A percentile compares a stretch with the other conserved stretches of the same genome.
Evolutionary conservation across 768 basidiomycete species (phyloP).

Genomic region (Cytidiella melzeri): DNA sequence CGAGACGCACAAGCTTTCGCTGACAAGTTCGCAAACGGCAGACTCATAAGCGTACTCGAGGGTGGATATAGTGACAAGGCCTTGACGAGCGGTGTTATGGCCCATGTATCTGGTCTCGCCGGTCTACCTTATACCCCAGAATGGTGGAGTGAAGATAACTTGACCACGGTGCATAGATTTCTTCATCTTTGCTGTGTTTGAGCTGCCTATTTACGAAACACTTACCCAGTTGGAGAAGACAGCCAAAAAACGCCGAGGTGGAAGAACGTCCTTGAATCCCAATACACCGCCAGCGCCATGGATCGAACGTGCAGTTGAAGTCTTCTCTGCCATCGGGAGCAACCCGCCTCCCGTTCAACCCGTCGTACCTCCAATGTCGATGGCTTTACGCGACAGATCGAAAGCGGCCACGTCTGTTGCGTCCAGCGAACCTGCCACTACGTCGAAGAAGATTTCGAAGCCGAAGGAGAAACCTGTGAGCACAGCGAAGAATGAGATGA

Average conservation of each 20-base stretch:
- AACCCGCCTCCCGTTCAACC: constrained; percentile 8
- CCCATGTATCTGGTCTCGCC: constrained; percentile 68
- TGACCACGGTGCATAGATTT: constrained; percentile 43
- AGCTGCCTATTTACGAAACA: not conserved
- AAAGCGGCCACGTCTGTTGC: constrained; percentile 6
- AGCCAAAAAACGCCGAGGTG: constrained; percentile 53
- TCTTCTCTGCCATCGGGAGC: constrained; percentile 38
- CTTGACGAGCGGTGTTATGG: constrained; percentile 75
- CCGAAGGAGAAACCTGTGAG: constrained; percentile 2
- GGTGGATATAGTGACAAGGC: constrained; percentile 94
- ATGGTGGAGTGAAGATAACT: constrained; percentile 66
- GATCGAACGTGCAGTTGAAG: constrained; percentile 49
- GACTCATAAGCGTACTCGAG: constrained; percentile 84
- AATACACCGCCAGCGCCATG: constrained; percentile 37
- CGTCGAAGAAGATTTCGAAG: not conserved
- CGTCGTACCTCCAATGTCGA: constrained; percentile 31
- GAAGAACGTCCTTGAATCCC: constrained; percentile 34
- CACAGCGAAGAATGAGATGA: not conserved
- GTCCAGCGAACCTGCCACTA: not conserved
- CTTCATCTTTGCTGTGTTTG: not conserved
- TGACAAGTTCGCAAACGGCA: constrained; percentile 56
- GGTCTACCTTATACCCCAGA: constrained; percentile 23
- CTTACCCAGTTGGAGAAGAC: constrained; percentile 53
- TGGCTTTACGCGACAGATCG: constrained; percentile 42
- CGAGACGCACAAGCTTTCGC: constrained; percentile 63